Base-by-base conservation (phyloP, 306 rosid species). In the Corylus avellana region DNA sequence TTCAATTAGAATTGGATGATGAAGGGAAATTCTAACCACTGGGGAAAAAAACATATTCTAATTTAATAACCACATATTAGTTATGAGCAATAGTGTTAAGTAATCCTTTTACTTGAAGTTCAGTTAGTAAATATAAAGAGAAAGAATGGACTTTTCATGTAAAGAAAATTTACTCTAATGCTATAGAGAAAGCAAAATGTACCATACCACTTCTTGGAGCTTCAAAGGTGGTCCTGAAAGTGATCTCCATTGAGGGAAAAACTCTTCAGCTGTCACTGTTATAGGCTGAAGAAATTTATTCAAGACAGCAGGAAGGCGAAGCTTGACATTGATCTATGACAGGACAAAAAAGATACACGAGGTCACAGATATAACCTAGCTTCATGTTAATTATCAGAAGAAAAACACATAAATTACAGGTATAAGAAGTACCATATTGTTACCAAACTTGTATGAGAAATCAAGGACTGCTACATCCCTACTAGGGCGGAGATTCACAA, bases 201-300 rank as follows among this genome's bases (percentile, higher is more conserved):
- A 7, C 86, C 13, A 79, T 77, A 96, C 99, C 94, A 96, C 99
- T 93, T 96, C 99, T 87, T 96, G 99, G 83, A 96, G 99, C 93
- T 96, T 96, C 89, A 96, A 87, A 57, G 99, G 99, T 71, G 99
- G 97, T 74, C 99, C 99, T 29, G 96, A 83, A 73, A 96, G 92
- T 70, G 94, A 89, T 87, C 97, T 90, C 99, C 99, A 96, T 79
- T 91, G 99, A 75, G 93, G 94, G 85, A 96, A 96, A 80, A 96
- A 96, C 83, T 96, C 99, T 79, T 93, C 99, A 11, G 93, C 78
- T 72, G 99, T 75, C 76, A 96, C 74, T 47, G 93, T n/a, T 76
- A 96, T 85, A 62, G 97, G 97, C 78, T 93, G 99, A 81, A 96
- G 92, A 89, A 93, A 96, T 84, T 96, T 96, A 87, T 84, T 93